phyloP scores from a whole-genome alignment of 306 rosid genomes.

The Vachellia pachyceras region DNA sequence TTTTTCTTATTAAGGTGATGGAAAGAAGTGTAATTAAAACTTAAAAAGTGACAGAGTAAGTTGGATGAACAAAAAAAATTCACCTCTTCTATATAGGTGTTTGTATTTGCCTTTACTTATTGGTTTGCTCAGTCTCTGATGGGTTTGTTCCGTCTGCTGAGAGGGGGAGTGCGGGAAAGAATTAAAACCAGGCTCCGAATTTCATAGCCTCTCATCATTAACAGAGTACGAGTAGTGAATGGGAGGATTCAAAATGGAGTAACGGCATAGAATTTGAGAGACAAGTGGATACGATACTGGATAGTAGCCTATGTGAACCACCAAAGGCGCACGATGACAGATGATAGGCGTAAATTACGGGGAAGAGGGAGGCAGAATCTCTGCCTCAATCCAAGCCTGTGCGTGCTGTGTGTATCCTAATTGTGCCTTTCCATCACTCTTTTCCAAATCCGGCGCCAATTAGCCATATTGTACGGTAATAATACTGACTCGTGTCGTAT shows the following conservation, averaged over 20 bases:
- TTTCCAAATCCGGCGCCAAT: no score
- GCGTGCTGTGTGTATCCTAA: no score
- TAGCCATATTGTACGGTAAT: no score
- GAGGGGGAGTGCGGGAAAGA: background rate
- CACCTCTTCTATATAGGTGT: no score
- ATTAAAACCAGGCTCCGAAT: background rate
- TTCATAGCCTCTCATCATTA: no score
- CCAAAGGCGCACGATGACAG: background rate
- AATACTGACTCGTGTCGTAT: no score
- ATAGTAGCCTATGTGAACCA: no score
- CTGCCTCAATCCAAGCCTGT: background rate
- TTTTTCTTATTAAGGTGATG: background rate
- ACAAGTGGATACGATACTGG: no score
- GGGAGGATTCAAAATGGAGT: background rate
- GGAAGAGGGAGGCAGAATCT: background rate
- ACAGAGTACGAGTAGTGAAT: background rate
- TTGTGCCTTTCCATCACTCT: no score
- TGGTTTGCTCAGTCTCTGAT: no score
- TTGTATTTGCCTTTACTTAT: background rate
- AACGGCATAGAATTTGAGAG: background rate
- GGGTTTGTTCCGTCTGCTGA: background rate
- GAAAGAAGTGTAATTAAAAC: conserved; percentile 1
- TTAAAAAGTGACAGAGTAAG: background rate
- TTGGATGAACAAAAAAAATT: background rate
- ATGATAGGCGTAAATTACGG: background rate